Evolutionary conservation across 257 asterid genomes (phyloP), one percentile per base, ranked within the genome.

Genomic region (Forsythia suspensa): DNA sequence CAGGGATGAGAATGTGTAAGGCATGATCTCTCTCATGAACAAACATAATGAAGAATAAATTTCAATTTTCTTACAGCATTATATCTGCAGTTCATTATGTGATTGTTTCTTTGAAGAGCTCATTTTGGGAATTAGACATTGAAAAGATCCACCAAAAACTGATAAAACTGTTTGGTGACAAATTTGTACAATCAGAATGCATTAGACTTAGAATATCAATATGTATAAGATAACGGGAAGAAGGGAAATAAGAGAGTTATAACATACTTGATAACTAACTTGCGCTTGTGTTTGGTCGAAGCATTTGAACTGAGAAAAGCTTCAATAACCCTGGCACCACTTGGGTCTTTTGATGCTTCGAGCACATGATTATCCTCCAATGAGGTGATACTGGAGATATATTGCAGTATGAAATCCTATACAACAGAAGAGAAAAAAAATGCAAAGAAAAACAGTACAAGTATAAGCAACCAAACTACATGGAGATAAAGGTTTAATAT

Each of bases 251-350:
- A 75, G 82, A 81, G 37, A 57, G 71, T 42, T 24, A 52, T 61
- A 67, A 74, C 97, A 73, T 96, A 96, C 99, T 89, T 96, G 84
- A 66, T 77, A 74, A 89, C 84, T 67, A 96, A 73, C 87, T 87
- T 94, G 84, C 93, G 86, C 80, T 92, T 96, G 72, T 88, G 94
- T 88, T 94, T 94, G 42, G 86, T 86, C 3, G 97, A 86, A 81
- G 88, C 88, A 83, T 85, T 86, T 34, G 99, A 91, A 81, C 71
- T 79, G 73, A 96, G 95, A 81, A 96, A 96, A 74, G 97, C 96
- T 87, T 96, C 99, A 68, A 96, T 81, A 79, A 92, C 97, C 72
- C 97, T 96, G 75, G 95, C 87, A 76, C 99, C 98, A 80, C 94
- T 82, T 36, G 97, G 87, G 80, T 92, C 93, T 86, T 92, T 92